phyloP scores from a whole-genome alignment of 768 basidiomycete genomes.

The Hortiboletus flavorubellus region DNA sequence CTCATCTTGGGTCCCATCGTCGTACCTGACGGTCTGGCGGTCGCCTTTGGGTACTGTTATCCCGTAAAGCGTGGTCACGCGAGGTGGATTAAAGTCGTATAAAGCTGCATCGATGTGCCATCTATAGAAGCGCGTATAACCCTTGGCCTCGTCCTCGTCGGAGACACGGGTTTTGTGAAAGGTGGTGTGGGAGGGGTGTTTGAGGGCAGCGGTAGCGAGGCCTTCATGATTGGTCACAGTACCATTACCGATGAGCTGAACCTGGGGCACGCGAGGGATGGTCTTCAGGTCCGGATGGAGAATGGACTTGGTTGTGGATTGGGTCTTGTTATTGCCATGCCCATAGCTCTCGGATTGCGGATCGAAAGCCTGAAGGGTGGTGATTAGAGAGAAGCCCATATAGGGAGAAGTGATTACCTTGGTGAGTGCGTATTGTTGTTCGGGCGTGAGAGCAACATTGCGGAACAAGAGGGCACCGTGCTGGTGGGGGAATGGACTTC shows the following conservation, averaged over 20 bases:
- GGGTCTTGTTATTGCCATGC: constrained; percentile 87
- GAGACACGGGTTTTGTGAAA: constrained; percentile 83
- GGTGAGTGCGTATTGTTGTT: constrained; percentile 81
- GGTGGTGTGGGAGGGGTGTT: constrained; percentile 80
- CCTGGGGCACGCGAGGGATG: constrained; percentile 83
- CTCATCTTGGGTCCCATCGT: constrained; percentile 86
- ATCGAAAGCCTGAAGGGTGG: constrained; percentile 68
- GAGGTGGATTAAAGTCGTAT: constrained; percentile 73
- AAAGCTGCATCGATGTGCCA: constrained; percentile 93
- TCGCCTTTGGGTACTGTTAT: constrained; percentile 66
- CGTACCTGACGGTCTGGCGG: constrained; percentile 66
- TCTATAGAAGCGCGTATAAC: constrained; percentile 84
- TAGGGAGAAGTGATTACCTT: constrained; percentile 48
- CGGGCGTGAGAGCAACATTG: constrained; percentile 63
- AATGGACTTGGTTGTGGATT: constrained; percentile 69
- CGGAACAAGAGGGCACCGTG: constrained; percentile 75
- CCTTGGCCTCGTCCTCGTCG: constrained; percentile 68
- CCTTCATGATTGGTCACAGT: constrained; percentile 78
- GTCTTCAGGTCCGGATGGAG: constrained; percentile 90
- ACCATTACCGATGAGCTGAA: constrained; percentile 91
- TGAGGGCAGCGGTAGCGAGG: constrained; percentile 70
- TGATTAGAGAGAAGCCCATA: not conserved
- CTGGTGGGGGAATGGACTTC: constrained; percentile 35
- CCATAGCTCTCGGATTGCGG: constrained; percentile 62
- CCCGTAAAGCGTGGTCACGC: constrained; percentile 82